Percentiles rank a stretch among this genome's conserved stretches.
Conservation (phyloP, 768 basidiomycete genomes). For the Pleurotus djamor region DNA sequence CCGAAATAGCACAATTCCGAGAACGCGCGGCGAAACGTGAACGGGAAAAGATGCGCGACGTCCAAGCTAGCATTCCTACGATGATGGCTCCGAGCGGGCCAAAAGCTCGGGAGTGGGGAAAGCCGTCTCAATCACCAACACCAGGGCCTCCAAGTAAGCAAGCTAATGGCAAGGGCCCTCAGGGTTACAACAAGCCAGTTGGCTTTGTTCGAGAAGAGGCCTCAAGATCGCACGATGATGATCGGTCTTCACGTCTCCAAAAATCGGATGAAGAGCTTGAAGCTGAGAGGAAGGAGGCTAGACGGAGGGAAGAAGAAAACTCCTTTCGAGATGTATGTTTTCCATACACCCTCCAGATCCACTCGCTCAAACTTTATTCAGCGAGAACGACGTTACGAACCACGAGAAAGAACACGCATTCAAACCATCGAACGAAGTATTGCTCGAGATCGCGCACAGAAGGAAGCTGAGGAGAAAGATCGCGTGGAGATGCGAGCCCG, state of each 20-base stretch:
- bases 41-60: slow-evolving; percentile 84
- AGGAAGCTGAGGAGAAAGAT: slow-evolving; percentile 80
- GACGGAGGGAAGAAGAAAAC: slow-evolving; percentile 76
- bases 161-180: slow-evolving; percentile 65
- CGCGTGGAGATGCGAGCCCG: slow-evolving; percentile 75
- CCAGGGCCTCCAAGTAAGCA: slow-evolving; percentile 30
- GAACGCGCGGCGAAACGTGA: slow-evolving; percentile 92
- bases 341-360: background rate
- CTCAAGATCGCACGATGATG: slow-evolving; percentile 28
- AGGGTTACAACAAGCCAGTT: slow-evolving; percentile 77
- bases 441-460: slow-evolving; percentile 64
- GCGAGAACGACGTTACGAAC: slow-evolving; percentile 94
- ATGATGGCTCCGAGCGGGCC: slow-evolving; percentile 66
- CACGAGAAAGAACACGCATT: slow-evolving; percentile 82
- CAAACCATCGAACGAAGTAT: slow-evolving; percentile 74
- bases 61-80: slow-evolving; percentile 53
- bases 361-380: slow-evolving; percentile 33
- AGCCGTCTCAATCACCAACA: slow-evolving; percentile 38
- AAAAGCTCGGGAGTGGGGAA: slow-evolving; percentile 79
- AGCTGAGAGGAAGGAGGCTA: slow-evolving; percentile 71
- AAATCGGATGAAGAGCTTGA: slow-evolving; percentile 92
- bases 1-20: slow-evolving; percentile 95
- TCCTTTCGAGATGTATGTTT: slow-evolving; percentile 82
- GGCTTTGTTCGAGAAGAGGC: slow-evolving; percentile 76
- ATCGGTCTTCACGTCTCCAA: slow-evolving; percentile 31